Base-by-base conservation (phyloP, 176 grass and related monocot genomes). In the Dendrocalamus sinicus region DNA sequence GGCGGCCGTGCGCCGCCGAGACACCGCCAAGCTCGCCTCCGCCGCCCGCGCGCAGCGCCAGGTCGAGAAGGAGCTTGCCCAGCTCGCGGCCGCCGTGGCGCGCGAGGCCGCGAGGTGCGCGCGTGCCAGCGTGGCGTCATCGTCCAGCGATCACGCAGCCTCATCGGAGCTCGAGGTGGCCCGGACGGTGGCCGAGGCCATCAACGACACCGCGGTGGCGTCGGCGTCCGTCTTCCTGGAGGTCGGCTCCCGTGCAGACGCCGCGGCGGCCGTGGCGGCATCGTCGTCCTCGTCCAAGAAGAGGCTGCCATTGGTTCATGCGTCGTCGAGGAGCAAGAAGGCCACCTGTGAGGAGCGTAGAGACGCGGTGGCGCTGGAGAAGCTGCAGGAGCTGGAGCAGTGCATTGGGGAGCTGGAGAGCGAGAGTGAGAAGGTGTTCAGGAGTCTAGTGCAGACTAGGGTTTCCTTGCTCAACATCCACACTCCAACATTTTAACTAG, bases 401-500 rank as follows among this genome's bases (percentile, higher is more conserved):
- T 92, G 90, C 83, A 50, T 97, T 17, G 70, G 59, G 48, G 89
- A 90, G 84, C 59, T 92, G 70, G 95, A 93, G 81, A 91, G 84
- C 8, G 92, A 91, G 51, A 90, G 89, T 16, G 88, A 94, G 70
- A 89, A 80, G 20, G 95, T 97, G 65, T 97, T 94, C 72, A 51
- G 86, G 74, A 91, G 74, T 50, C 89, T 94, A 1, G 63, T 89
- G 39, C 89, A 77, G 15, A 90, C 84, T 74, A 86, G 92, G 17
- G 95, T 97, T 1, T 84, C 90, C 2, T 61, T 97, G 45, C 91
- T 97, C 76, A 97, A 97, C 83, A 87, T 94, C 40, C 90, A 91
- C 86, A 92, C 95, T 2, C 86, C 84, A 45, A 28, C 37, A 22
- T 83, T 86, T 58, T 90, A 78, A 4, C 13, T 39, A 26, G 1